A percentile compares a stretch with the other conserved stretches of the same genome.
phyloP scores from a whole-genome alignment of 2,329 filamentous ascomycete genomes.

The Ascochyta koolunga region DNA sequence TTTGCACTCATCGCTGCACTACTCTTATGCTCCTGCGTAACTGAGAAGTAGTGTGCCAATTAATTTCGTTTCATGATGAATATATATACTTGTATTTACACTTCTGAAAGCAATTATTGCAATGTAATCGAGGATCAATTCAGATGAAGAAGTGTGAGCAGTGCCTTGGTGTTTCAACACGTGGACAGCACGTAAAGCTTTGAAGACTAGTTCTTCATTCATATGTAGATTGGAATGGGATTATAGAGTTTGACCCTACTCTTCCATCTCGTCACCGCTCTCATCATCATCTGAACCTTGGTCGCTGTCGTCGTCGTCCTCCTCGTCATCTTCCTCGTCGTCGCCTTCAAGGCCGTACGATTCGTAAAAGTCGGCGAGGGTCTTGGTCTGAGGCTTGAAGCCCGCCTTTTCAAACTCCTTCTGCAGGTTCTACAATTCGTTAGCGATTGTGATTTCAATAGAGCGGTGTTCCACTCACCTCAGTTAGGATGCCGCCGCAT shows the following conservation, averaged over 20 bases:
- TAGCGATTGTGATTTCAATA: background rate
- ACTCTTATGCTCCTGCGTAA: no score
- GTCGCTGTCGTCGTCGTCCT: conserved; percentile 61
- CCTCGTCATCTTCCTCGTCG: conserved; percentile 64
- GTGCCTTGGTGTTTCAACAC: background rate
- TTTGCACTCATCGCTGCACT: no score
- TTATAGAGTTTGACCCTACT: conserved; percentile 12
- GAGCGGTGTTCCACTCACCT: conserved; percentile 63
- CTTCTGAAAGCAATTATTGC: no score
- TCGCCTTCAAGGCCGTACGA: conserved; percentile 80
- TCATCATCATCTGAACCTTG: conserved; percentile 61
- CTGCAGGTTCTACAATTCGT: conserved; percentile 67
- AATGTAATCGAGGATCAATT: no score
- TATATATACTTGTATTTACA: no score
- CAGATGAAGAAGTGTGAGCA: no score
- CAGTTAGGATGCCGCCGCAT: conserved; percentile 82
- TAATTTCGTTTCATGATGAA: no score
- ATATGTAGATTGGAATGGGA: background rate
- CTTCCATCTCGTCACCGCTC: conserved; percentile 38
- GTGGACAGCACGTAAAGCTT: background rate
- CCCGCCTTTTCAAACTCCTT: conserved; percentile 75
- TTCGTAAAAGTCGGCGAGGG: conserved; percentile 82
- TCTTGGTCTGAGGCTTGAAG: conserved; percentile 77
- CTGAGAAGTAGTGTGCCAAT: no score
- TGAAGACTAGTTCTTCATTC: background rate